Conservation (phyloP, 116 monocot genomes). For the Papilionanthe hybrid region DNA sequence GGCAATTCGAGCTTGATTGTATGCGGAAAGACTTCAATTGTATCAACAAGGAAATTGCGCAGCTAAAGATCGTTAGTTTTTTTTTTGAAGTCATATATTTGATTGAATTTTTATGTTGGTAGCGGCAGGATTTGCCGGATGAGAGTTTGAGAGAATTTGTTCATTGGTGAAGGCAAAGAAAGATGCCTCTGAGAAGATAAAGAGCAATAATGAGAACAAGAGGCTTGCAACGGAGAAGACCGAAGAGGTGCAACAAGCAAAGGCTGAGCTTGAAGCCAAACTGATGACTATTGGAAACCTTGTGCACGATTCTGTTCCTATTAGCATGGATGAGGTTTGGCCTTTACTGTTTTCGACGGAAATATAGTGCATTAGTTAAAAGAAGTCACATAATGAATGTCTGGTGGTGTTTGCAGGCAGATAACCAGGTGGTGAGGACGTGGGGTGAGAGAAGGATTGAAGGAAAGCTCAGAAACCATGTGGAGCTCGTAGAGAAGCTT, state of each 20-base stretch:
- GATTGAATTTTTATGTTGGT: not conserved
- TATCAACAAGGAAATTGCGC: slow-evolving; percentile 74
- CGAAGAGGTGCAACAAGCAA: slow-evolving; percentile 19
- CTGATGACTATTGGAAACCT: slow-evolving; percentile 15
- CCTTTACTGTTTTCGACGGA: not conserved
- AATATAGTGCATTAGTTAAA: not conserved
- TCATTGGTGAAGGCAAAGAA: slow-evolving; percentile 44
- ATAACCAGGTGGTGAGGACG: slow-evolving; percentile 60
- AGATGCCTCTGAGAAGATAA: slow-evolving; percentile 71
- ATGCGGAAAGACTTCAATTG: slow-evolving; percentile 81
- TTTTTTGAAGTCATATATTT: not conserved
- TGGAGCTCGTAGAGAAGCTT: slow-evolving; percentile 80
- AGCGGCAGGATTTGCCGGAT: not conserved
- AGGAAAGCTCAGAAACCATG: slow-evolving; percentile 69
- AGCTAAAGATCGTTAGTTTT: slow-evolving; percentile 54
- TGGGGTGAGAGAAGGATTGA: slow-evolving; percentile 61
- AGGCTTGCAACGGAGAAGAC: slow-evolving; percentile 9
- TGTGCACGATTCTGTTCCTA: slow-evolving; percentile 21
- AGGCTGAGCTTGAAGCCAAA: slow-evolving; percentile 17
- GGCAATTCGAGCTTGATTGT: slow-evolving; percentile 81
- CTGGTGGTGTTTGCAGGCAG: slow-evolving; percentile 39
- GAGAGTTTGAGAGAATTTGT: not conserved
- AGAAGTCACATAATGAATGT: not conserved
- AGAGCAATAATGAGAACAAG: slow-evolving; percentile 21
- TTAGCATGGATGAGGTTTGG: slow-evolving; percentile 68